Evolutionary conservation across 768 basidiomycete species (phyloP).

Genomic region (Amyloporia xantha): DNA sequence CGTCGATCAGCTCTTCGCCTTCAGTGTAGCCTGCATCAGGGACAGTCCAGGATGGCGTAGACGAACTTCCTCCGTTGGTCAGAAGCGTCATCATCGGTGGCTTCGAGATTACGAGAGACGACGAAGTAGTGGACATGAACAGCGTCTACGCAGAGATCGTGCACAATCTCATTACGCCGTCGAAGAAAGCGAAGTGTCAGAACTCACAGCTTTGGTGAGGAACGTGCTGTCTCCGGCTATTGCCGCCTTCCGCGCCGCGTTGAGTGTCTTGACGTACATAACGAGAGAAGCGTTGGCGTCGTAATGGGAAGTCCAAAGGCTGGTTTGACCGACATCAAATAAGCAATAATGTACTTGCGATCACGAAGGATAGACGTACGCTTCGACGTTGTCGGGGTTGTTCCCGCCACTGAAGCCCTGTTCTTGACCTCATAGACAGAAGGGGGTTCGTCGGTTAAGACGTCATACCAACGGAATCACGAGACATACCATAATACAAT

Average conservation of each 20-base stretch:
- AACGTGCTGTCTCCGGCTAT: constrained; percentile 37
- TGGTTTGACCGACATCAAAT: constrained; percentile 24
- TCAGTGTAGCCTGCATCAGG: constrained; percentile 33
- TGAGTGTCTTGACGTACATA: constrained; percentile 40
- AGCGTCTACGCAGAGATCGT: constrained; percentile 29
- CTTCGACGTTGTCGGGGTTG: constrained; percentile 44
- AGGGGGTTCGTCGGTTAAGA: background rate
- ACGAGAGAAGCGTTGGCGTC: constrained; percentile 44
- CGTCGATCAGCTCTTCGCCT: constrained; percentile 43
- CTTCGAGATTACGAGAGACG: constrained; percentile 45
- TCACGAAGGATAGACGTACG: constrained; percentile 36
- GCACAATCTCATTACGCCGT: constrained; percentile 17
- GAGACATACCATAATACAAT: constrained; percentile 48
- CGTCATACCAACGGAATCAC: background rate
- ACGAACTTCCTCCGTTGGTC: constrained; percentile 43
- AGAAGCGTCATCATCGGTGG: constrained; percentile 49
- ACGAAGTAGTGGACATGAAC: constrained; percentile 34
- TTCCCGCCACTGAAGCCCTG: constrained; percentile 40
- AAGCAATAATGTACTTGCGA: constrained; percentile 26
- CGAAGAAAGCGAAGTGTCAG: too few species aligned
- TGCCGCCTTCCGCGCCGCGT: constrained; percentile 46
- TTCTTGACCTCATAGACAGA: constrained; percentile 38
- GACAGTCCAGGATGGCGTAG: constrained; percentile 36
- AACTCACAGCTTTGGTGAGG: constrained; percentile 39
- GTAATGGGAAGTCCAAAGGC: constrained; percentile 58